Evolutionary conservation across 2,329 filamentous ascomycete species (phyloP), one percentile per base, ranked within the genome.

Genomic region (Colletotrichum spinosum): DNA sequence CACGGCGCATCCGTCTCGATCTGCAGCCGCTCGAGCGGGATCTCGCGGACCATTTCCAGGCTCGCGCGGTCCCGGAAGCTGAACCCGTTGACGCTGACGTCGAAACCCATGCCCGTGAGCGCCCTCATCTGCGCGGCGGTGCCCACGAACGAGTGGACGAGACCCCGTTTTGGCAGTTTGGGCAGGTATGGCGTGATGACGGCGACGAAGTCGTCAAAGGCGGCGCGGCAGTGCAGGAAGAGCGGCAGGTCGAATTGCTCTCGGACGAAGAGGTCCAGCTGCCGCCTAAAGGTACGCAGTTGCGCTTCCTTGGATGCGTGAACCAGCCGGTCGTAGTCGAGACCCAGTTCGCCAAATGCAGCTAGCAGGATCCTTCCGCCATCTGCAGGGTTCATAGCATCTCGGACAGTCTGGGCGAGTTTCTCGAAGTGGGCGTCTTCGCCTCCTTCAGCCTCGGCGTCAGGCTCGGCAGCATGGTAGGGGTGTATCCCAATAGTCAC

Each of bases 401-500:
- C 69, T 6, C 56, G 57, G 2, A 77, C 69, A 0, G 55, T 54
- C 2, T 71, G 67, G 0, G 67, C 70, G 6, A 80, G 66, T 15
- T 75, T 70, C 6, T 64, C 71, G 56, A 61, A 74, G 53, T 69
- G 68, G 1, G 4, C 67, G 9, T 69, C 49, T 51, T 71, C 66
- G 3, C 72, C 71, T 25, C 71, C 71, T 8, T 69, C 60, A 12
- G 55, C 68, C 2, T 56, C 62, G 1, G 65, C 71, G 7, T 80
- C 79, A 1, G 82, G 77, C 60, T 84, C 81, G 0, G 70, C 70
- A 0, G 81, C 83, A 52, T 86, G 81, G 60, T 86, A 85, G 0
- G 83, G 83, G 61, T 85, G 83, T 4, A 85, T 76, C 1, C 83
- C 83, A 9, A 85, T 74, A 2, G 83, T 85, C 60, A 83, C 71